Evolutionary conservation across 2,329 filamentous ascomycete species (phyloP).

Genomic region (Diaporthe humulicola): DNA sequence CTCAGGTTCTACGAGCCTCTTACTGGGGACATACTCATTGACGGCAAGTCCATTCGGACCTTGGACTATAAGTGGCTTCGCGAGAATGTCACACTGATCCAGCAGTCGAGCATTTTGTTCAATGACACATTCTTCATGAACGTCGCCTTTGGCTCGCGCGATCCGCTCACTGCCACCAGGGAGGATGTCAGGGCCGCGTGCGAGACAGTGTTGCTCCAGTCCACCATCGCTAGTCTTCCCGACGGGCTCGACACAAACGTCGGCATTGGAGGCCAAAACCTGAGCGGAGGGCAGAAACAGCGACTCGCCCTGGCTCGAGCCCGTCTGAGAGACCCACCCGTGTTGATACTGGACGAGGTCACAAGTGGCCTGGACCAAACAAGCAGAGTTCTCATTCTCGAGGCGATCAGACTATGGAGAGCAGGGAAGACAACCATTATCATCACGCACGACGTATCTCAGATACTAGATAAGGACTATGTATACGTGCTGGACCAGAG

Average conservation of each 20-base stretch:
- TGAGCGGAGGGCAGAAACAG: conserved; percentile 91
- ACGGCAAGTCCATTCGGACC: conserved; percentile 71
- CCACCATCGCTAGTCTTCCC: conserved; percentile 76
- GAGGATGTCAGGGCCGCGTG: conserved; percentile 73
- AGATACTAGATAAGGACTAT: conserved; percentile 80
- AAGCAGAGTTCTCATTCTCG: conserved; percentile 77
- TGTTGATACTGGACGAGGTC: conserved; percentile 89
- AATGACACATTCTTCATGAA: conserved; percentile 84
- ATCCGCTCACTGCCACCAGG: conserved; percentile 61
- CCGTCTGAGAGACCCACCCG: conserved; percentile 79
- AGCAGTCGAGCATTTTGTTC: conserved; percentile 86
- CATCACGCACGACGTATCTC: conserved; percentile 89
- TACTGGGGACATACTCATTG: conserved; percentile 75
- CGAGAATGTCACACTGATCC: conserved; percentile 82
- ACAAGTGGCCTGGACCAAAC: conserved; percentile 88
- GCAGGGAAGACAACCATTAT: conserved; percentile 88
- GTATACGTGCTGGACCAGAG: conserved; percentile 84
- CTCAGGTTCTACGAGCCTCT: conserved; percentile 80
- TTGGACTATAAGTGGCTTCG: conserved; percentile 81
- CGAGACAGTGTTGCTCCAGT: conserved; percentile 76
- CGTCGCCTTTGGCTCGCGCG: conserved; percentile 76
- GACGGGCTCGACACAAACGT: conserved; percentile 79
- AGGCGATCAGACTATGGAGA: conserved; percentile 83
- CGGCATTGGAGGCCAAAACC: conserved; percentile 74
- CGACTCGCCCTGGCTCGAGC: conserved; percentile 85